Percentiles rank a stretch among this genome's conserved stretches.
phyloP scores from a whole-genome alignment of 352 stramenopile species.

The Blastocystis sp. region DNA sequence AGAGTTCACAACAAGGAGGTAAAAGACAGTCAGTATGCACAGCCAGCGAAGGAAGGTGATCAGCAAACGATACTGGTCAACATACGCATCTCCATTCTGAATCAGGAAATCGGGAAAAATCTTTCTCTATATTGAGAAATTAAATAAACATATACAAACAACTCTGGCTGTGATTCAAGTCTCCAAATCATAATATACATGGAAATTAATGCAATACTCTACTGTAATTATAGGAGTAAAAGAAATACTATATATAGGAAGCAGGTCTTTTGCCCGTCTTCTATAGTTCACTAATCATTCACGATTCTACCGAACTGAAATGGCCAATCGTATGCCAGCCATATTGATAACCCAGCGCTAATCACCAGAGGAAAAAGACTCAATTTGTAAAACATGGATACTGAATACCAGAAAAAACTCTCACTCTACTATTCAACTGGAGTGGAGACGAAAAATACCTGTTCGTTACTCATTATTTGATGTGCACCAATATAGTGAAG shows the following conservation, averaged over 20 bases:
- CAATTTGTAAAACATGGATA: slow-evolving; percentile 61
- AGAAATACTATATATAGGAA: neutral
- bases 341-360: neutral
- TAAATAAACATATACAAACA: neutral
- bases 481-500: neutral
- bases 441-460: neutral
- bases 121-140: neutral
- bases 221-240: neutral
- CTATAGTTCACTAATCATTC: neutral
- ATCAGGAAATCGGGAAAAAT: slow-evolving; percentile 3
- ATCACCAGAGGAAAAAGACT: neutral
- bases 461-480: neutral
- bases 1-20: neutral
- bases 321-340: neutral
- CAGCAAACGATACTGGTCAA: slow-evolving; percentile 22
- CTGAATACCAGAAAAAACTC: slow-evolving; percentile 52
- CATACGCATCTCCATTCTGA: neutral
- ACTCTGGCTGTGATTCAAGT: neutral
- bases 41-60: slow-evolving; percentile 39
- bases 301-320: neutral
- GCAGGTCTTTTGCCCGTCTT: neutral
- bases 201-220: slow-evolving; percentile 1
- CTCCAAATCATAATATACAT: neutral
- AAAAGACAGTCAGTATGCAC: slow-evolving; percentile 12
- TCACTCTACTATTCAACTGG: neutral